Evolutionary conservation across 225 moss, liverwort and hornwort species (phyloP), one percentile per base, ranked within the genome.

Genomic region (Lunularia cruciata): DNA sequence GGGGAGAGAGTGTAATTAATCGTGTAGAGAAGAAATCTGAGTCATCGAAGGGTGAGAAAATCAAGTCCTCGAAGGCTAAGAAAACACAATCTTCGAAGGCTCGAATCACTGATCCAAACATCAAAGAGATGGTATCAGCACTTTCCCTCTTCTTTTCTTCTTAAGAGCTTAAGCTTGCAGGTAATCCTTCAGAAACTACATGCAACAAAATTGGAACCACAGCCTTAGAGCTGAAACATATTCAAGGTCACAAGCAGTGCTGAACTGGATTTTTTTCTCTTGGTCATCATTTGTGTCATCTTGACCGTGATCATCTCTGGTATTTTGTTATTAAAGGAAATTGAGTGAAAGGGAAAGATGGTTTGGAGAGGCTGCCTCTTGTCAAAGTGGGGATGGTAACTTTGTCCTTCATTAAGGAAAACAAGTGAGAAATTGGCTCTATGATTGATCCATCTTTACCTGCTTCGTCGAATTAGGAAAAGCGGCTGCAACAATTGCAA

Each of bases 401-500:
- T 6, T 3, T 22, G 63, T 26, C 30, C 13, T 8, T 0, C 7
- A 39, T 16, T 63, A 7, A 63, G 28, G 13, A 59, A 26, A 14
- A 61, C 1, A 61, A 36, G 20, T 12, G 10, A 45, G 13, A 40
- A 40, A 40, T 6, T 40, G 40, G 8, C 13, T 40, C 40, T 6
- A 40, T 40, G 30, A n/a, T 16, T 67, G 32, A 67, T 30, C 67
- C 11, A 22, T 12, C 37, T 40, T 26, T 40, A 22, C 26, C 13
- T 54, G 68, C 52, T 36, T 25, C 67, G 47, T 22, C 7, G n/a
- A 38, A 46, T 32, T 73, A 87, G 80, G 70, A 79, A 76, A 76
- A 70, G 48, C 83, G 90, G 15, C 79, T 96, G 57, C 75, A 87
- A 72, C 83, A 78, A 4, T 86, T 92, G 43, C 96, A 96, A 73